Evolutionary conservation across 179 eudicot species (phyloP).

Genomic region (Beta macrorhiza): DNA sequence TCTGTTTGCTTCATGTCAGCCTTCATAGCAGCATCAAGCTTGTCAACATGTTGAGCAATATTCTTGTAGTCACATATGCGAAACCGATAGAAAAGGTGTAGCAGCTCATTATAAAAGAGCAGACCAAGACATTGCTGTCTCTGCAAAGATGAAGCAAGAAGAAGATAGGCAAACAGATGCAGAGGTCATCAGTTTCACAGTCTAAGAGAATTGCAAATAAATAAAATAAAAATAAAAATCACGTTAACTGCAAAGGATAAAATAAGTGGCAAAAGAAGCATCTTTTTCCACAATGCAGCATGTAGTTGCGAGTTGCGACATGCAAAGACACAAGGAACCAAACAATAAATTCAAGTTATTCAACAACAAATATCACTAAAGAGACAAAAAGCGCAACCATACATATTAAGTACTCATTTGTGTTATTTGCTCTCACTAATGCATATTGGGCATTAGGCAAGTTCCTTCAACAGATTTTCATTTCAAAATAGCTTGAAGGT

Average conservation of each 20-base stretch:
- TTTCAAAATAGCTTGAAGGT: not conserved
- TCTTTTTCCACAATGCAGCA: not conserved
- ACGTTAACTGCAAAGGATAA: not conserved
- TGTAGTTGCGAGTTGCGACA: not conserved
- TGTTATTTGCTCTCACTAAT: not conserved
- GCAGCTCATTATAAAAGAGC: slow-evolving; percentile 77
- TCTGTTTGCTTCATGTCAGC: slow-evolving; percentile 64
- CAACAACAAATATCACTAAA: no score
- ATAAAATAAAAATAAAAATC: not conserved
- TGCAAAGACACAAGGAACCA: not conserved
- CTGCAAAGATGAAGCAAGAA: slow-evolving; percentile 33
- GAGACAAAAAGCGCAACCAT: not conserved
- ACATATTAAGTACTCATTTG: not conserved
- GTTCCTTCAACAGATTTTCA: not conserved
- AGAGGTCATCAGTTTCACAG: slow-evolving; percentile 14
- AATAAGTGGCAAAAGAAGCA: not conserved
- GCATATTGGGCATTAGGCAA: not conserved
- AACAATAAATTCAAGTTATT: not conserved
- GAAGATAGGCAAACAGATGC: slow-evolving; percentile 1
- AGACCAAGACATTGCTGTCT: slow-evolving; percentile 77
- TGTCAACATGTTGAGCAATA: slow-evolving; percentile 78
- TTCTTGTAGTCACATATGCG: slow-evolving; percentile 90
- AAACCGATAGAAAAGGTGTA: slow-evolving; percentile 85
- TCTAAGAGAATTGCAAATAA: not conserved
- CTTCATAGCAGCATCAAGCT: slow-evolving; percentile 84